phyloP scores from a whole-genome alignment of 768 basidiomycete genomes.

The Serendipita indica region DNA sequence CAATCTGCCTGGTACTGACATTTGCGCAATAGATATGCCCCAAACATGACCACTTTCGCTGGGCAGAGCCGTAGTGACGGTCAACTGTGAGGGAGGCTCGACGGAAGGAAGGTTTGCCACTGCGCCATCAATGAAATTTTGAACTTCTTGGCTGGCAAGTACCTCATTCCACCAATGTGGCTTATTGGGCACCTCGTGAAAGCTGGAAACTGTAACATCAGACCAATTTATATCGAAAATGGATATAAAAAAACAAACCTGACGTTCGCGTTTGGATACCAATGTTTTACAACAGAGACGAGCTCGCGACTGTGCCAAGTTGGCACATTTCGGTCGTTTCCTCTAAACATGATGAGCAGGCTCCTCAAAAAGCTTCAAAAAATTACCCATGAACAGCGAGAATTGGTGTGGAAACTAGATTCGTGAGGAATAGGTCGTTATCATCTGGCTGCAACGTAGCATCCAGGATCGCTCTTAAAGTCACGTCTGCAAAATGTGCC shows the following conservation, averaged over 20 bases:
- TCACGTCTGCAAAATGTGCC: constrained; percentile 65
- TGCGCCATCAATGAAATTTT: constrained; percentile 36
- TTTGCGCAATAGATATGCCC: constrained; percentile 49
- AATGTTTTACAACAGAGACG: constrained; percentile 41
- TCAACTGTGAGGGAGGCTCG: constrained; percentile 31
- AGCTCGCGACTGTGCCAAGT: constrained; percentile 67
- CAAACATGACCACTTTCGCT: constrained; percentile 52
- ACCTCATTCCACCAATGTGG: constrained; percentile 59
- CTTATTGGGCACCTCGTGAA: constrained; percentile 44
- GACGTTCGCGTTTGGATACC: constrained; percentile 37
- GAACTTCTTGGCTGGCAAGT: constrained; percentile 39
- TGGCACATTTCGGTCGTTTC: constrained; percentile 74
- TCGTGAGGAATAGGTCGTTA: constrained; percentile 74
- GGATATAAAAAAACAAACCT: constrained; percentile 27
- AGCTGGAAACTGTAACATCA: constrained; percentile 24
- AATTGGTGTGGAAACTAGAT: constrained; percentile 52
- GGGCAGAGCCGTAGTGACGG: constrained; percentile 58
- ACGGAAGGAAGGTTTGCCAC: constrained; percentile 13
- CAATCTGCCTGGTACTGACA: constrained; percentile 56
- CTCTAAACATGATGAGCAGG: constrained; percentile 28
- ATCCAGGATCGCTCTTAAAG: constrained; percentile 54
- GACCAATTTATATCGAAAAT: constrained; percentile 7
- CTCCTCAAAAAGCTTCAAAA: constrained; percentile 8
- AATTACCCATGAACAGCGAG: constrained; percentile 67
- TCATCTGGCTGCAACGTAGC: constrained; percentile 68